Conservation (phyloP, 2,329 filamentous ascomycete genomes). For the Colletotrichum noveboracense region DNA sequence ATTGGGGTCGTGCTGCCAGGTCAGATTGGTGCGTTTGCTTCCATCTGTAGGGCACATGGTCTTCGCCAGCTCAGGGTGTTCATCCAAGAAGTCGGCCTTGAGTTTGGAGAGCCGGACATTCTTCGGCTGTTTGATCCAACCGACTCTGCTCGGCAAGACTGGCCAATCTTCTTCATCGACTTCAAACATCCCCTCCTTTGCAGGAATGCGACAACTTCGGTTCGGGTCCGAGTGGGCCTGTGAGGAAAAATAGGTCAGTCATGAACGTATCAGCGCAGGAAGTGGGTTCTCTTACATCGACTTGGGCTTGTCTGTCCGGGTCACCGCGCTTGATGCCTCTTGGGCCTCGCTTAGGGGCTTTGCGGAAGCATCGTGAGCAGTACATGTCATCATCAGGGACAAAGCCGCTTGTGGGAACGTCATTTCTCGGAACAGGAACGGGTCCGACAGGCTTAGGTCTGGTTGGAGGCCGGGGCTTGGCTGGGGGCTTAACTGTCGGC, state of each 20-base stretch:
- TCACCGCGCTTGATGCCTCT: not conserved
- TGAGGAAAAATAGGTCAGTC: not conserved
- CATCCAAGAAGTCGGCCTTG: constrained; percentile 27
- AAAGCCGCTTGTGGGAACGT: constrained; percentile 21
- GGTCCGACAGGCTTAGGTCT: not conserved
- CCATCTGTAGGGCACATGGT: constrained; percentile 32
- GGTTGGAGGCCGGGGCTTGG: not conserved
- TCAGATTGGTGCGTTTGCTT: constrained; percentile 19
- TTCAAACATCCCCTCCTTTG: not conserved
- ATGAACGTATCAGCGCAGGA: not conserved
- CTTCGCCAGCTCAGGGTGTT: constrained; percentile 29
- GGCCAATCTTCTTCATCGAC: not conserved
- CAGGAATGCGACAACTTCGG: constrained; percentile 16
- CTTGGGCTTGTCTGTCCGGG: constrained; percentile 6
- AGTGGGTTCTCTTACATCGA: constrained; percentile 4
- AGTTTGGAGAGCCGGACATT: constrained; percentile 23
- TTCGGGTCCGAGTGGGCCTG: constrained; percentile 19
- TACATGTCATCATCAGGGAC: constrained; percentile 32
- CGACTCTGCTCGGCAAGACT: constrained; percentile 36
- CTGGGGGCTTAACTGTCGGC: not conserved
- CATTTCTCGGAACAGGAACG: not conserved
- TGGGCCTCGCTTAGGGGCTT: not conserved
- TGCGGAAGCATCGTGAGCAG: constrained; percentile 31
- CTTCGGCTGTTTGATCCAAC: constrained; percentile 30
- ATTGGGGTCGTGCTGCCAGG: constrained; percentile 37